These are phyloP conservation scores for Lachnellula arida DNA, from an alignment of 2,329 filamentous ascomycete genomes.

Conservation along the genomic window DNA sequence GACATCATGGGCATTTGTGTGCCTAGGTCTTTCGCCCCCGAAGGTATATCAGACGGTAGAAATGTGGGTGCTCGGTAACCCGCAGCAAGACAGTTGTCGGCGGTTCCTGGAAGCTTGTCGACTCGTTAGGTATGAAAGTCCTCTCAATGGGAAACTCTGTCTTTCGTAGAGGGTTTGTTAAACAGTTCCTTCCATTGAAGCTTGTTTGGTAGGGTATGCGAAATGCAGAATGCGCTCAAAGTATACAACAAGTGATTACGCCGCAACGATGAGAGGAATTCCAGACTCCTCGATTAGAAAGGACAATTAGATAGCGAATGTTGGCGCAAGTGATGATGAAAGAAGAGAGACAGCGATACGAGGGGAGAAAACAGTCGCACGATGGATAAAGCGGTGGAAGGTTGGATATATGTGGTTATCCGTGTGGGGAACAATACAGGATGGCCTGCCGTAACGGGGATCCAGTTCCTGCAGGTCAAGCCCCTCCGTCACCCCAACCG, in stretches of 20 bases:
- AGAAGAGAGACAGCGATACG: constrained; percentile 13
- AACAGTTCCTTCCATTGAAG: constrained; percentile 12
- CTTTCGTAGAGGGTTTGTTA: constrained; percentile 1
- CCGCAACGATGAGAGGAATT: constrained; percentile 31
- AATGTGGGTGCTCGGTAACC: too few species aligned
- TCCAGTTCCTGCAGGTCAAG: constrained; percentile 29
- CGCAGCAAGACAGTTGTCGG: not conserved
- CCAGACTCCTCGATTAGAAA: constrained; percentile 34
- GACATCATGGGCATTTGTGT: constrained; percentile 10
- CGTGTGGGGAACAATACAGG: constrained; percentile 19
- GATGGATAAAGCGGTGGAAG: constrained; percentile 23
- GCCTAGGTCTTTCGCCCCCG: not conserved
- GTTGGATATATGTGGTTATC: constrained; percentile 17
- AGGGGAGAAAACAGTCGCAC: constrained; percentile 11
- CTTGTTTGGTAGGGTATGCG: constrained; percentile 5
- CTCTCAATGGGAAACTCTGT: not conserved
- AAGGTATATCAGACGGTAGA: not conserved
- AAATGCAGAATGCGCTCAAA: constrained; percentile 12
- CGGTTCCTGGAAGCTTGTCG: not conserved
- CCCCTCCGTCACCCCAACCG: constrained; percentile 29
- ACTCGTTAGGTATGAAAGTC: not conserved
- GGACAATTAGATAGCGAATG: constrained; percentile 28
- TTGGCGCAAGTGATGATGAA: constrained; percentile 13
- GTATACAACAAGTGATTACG: constrained; percentile 10
- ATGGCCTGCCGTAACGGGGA: constrained; percentile 9